Conservation (phyloP, 164 flowering plant species). For the Taxillus chinensis region DNA sequence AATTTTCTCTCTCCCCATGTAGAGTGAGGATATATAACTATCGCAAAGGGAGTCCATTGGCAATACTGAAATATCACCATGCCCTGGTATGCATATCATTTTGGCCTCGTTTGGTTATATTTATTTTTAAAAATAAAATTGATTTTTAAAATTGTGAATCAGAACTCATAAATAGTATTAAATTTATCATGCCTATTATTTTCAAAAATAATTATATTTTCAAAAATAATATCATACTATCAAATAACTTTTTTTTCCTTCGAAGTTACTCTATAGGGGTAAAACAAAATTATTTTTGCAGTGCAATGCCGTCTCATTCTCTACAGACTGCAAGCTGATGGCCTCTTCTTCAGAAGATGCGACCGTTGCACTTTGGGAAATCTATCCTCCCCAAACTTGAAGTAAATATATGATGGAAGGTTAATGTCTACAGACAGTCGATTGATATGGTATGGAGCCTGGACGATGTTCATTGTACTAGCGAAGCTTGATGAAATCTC, state of each 20-base stretch:
- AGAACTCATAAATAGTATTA: too few relatives aligned
- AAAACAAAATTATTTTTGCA: slow-evolving; percentile 17
- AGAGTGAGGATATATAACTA: slow-evolving; percentile 74
- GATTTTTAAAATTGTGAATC: too few relatives aligned
- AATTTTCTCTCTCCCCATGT: slow-evolving; percentile 9
- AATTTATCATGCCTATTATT: too few relatives aligned
- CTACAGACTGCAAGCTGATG: slow-evolving; percentile 53
- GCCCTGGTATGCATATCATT: slow-evolving; percentile 37
- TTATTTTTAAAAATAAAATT: too few relatives aligned
- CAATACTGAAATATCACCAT: slow-evolving; percentile 80
- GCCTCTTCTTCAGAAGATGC: slow-evolving; percentile 87
- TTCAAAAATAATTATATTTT: too few relatives aligned
- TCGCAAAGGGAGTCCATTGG: slow-evolving; percentile 74
- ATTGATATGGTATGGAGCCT: too few relatives aligned
- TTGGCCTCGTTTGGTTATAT: too few relatives aligned
- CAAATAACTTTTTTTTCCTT: too few relatives aligned
- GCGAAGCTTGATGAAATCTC: too few relatives aligned
- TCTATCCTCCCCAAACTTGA: slow-evolving; percentile 66
- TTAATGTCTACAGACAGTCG: too few relatives aligned
- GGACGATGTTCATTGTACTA: too few relatives aligned
- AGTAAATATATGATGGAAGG: background rate
- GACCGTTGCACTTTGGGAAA: slow-evolving; percentile 79
- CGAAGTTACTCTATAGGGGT: background rate
- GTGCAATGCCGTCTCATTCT: slow-evolving; percentile 81
- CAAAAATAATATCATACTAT: too few relatives aligned